Evolutionary conservation across 352 stramenopile species (phyloP), one percentile per base, ranked within the genome.

Genomic region (Phytopythium litorale): DNA sequence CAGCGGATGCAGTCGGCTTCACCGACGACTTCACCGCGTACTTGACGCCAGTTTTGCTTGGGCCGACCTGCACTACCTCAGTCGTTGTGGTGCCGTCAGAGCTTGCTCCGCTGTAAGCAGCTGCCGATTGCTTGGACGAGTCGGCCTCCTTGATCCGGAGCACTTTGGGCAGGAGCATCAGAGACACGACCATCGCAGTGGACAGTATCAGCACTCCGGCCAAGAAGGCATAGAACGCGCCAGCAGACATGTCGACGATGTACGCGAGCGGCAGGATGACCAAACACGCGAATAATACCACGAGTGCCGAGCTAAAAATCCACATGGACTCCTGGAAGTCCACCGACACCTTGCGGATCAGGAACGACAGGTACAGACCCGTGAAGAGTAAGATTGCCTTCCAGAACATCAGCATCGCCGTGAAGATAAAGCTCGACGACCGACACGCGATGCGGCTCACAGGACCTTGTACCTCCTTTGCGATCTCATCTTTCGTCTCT

Each of bases 261-360:
- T 87, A 89, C 18, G 69, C 64, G 48, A 89, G 65, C 5, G 75
- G 75, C 23, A 85, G 49, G 35, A 85, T 65, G n/a, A 87, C 52
- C 21, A 87, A 43, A 32, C 68, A 70, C 15, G 66, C 75, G 1
- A 84, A 64, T 1, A 91, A 59, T 30, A 92, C 79, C 4, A 89
- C 63, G 0, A 78, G 7, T 0, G 72, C 67, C 0, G 81, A 84
- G 1, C 63, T 71, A 46, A 88, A 81, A 35, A 84, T 89, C 81
- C 81, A 88, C 50, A 81, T 70, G 9, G 79, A 75, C 33, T 91
- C 81, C 51, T 91, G 81, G 53, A 89, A 89, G 57, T 89, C 79
- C 0, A 70, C 60, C 32, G 77, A 87, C n/a, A 85, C 78, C 21
- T 86, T 73, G n/a, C 73, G 79, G 61, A 87, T 89, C 4, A 86